Evolutionary conservation across 1,139 yeast species (phyloP), one percentile per base, ranked within the genome.

Genomic region (Hyphopichia burtonii): DNA sequence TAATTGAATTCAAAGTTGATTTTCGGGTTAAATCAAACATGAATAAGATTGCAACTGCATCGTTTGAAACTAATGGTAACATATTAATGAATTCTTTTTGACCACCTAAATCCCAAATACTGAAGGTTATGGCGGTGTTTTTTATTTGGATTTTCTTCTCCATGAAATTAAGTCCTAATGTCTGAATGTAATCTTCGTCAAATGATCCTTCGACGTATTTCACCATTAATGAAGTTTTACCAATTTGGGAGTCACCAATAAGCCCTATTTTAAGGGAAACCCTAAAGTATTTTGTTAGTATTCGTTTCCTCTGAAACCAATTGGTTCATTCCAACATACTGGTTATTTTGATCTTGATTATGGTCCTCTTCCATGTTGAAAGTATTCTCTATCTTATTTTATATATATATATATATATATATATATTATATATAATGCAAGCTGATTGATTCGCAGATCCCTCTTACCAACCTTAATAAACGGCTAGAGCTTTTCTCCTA

Each of bases 61-160:
- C 97, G 50, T 87, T 85, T 12, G 96, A 86, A 9, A 94, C 97
- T 45, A 93, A 69, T 19, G 98, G 97, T 40, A 94, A 71, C 99
- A 93, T 93, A 61, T 93, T 93, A 45, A 91, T 90, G 63, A 91
- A 93, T 62, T 94, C 99, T 45, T 90, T 79, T 55, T 91, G 96
- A 0, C 99, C 99, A 23, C 99, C 99, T 17, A 93, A 71, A 64
- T 93, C 99, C 96, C 97, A 93, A 33, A 93, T 85, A 25, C 95
- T 84, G 58, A 93, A 93, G 28, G 95, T 85, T 47, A 93, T 89
- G 54, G 89, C 90, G 10, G 97, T 91, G 47, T 89, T 86, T 45
- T 93, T 82, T 49, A 93, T 83, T 50, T 84, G 86, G 34, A 93
- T 87, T 51, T 86, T 84, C 55, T 91, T 85, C 59, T 94, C 97